Evolutionary conservation across 306 rosid species (phyloP).

Genomic region (Trifolium subterraneum): DNA sequence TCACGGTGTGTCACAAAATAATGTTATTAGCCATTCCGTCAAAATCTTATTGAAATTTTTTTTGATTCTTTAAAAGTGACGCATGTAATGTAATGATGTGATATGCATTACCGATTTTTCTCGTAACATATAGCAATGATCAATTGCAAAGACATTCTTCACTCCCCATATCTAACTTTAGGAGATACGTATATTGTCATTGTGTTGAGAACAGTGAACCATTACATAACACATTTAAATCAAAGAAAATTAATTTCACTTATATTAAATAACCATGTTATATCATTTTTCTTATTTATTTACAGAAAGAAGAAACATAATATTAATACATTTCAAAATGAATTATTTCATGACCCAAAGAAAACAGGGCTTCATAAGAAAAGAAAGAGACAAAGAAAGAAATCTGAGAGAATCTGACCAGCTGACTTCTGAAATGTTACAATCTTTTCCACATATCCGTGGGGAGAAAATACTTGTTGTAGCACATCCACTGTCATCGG

Average conservation of each 20-base stretch:
- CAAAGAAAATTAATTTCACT: conserved; percentile 18
- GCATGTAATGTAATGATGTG: not conserved
- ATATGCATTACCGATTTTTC: not conserved
- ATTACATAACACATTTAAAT: conserved; percentile 20
- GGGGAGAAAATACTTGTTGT: conserved; percentile 97
- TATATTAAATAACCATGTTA: conserved; percentile 21
- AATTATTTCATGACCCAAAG: conserved; percentile 26
- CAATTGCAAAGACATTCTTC: not conserved
- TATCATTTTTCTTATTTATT: conserved; percentile 26
- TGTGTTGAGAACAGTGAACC: conserved; percentile 28
- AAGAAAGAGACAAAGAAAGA: conserved; percentile 62
- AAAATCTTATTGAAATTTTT: not conserved
- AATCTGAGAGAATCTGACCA: conserved; percentile 92
- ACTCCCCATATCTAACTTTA: conserved; percentile 15
- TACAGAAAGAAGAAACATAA: not conserved
- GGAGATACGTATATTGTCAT: not conserved
- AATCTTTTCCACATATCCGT: conserved; percentile 98
- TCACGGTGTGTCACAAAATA: not conserved
- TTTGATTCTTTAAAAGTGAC: not conserved
- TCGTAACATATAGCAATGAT: not conserved
- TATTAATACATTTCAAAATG: conserved; percentile 11
- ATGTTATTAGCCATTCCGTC: not conserved
- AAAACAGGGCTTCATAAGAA: conserved; percentile 40
- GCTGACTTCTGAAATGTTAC: conserved; percentile 99
- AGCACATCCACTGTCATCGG: conserved; percentile 99